These are phyloP conservation scores for Acanthamoeba royreba DNA, from an alignment of 208 protist species.

Conservation along the genomic window DNA sequence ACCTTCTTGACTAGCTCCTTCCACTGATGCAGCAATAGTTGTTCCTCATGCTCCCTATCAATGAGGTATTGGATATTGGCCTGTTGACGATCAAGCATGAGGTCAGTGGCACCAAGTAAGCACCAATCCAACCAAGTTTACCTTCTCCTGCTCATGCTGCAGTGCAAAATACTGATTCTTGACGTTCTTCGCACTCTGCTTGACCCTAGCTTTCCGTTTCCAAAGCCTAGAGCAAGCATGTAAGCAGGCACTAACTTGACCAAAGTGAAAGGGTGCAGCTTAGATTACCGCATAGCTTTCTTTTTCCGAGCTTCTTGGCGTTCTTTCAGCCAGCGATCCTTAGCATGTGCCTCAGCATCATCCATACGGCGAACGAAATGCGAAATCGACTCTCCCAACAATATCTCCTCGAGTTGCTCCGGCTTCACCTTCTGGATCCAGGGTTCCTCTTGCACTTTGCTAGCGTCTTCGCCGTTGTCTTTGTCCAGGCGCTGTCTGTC, in stretches of 20 bases:
- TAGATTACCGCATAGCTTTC: neutral
- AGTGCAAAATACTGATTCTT: neutral
- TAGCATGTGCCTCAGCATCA: neutral
- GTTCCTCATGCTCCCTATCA: neutral
- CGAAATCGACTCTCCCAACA: neutral
- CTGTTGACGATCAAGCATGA: neutral
- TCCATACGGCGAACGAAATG: neutral
- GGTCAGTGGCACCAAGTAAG: too few relatives aligned
- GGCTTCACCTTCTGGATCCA: neutral
- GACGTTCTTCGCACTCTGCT: neutral
- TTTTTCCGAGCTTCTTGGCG: neutral
- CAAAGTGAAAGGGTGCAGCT: too few relatives aligned
- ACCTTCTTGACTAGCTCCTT: constrained; percentile 36
- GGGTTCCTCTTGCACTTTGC: neutral
- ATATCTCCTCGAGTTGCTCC: neutral
- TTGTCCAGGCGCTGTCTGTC: neutral
- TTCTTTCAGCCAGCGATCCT: neutral
- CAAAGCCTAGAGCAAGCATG: too few relatives aligned
- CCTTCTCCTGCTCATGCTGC: neutral
- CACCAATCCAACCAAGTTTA: neutral
- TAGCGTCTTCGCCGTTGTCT: neutral
- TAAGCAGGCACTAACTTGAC: too few relatives aligned
- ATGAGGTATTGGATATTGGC: constrained; percentile 11
- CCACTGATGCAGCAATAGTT: constrained; percentile 13
- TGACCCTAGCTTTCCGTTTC: neutral